A percentile compares a stretch with the other conserved stretches of the same genome.
Conservation (phyloP, 306 rosid genomes). For the Cucurbita moschata region DNA sequence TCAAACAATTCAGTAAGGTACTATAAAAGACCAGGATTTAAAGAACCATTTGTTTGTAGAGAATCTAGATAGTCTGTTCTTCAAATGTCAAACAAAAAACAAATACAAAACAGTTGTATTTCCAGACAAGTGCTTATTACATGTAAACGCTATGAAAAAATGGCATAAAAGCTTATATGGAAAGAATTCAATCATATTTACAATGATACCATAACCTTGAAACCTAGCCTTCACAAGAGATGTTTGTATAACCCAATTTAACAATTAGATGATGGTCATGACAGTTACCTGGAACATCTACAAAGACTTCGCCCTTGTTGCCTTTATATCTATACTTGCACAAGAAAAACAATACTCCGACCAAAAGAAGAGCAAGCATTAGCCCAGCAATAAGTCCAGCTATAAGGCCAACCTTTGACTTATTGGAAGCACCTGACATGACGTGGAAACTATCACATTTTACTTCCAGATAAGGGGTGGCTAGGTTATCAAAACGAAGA, state of each 20-base stretch:
- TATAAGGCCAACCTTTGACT: constrained; percentile 44
- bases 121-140: not conserved
- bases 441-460: constrained; percentile 4
- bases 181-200: not conserved
- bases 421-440: constrained; percentile 41
- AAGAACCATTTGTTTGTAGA: not conserved
- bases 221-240: not conserved
- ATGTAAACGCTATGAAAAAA: not conserved
- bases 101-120: not conserved
- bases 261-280: constrained; percentile 19
- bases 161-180: not conserved
- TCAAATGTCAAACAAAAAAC: not conserved
- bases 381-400: constrained; percentile 57
- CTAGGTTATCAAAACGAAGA: not conserved
- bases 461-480: not conserved
- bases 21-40: not conserved
- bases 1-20: not conserved
- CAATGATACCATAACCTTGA: not conserved
- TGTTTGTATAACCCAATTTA: not conserved
- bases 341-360: constrained; percentile 38
- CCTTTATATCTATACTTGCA: constrained; percentile 46
- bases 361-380: constrained; percentile 28
- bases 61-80: not conserved
- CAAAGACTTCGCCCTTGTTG: constrained; percentile 61
- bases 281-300: constrained; percentile 65